These are phyloP conservation scores for Daldinia loculata DNA, from an alignment of 495 filamentous ascomycete genomes.

Conservation along the genomic window DNA sequence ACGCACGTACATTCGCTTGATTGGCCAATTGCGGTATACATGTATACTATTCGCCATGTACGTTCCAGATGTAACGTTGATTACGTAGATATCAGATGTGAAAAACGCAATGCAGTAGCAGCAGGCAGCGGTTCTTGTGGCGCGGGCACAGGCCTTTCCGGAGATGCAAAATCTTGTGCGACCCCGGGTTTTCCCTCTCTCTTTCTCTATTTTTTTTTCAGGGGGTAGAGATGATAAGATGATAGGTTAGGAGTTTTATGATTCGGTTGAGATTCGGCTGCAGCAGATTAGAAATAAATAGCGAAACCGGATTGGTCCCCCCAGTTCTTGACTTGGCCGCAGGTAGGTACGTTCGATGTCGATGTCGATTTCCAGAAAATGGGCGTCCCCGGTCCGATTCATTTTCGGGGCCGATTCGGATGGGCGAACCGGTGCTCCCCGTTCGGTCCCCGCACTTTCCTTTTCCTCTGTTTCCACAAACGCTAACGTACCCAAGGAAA, in stretches of 20 bases:
- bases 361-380: slow-evolving; percentile 20
- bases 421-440: slow-evolving; percentile 35
- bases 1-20: slow-evolving; percentile 3
- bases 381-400: slow-evolving; percentile 38
- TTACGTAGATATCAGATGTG: slow-evolving; percentile 1
- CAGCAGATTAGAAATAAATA: background rate
- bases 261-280: background rate
- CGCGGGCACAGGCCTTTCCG: slow-evolving; percentile 3
- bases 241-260: background rate
- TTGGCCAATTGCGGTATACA: background rate
- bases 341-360: background rate
- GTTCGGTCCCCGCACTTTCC: background rate
- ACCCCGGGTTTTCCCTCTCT: slow-evolving; percentile 1
- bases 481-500: background rate
- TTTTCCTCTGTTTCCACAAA: background rate
- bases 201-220: background rate
- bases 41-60: background rate
- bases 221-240: background rate
- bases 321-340: background rate
- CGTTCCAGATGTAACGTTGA: slow-evolving; percentile 34
- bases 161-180: slow-evolving; percentile 30
- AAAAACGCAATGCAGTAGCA: background rate
- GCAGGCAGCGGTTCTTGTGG: background rate
- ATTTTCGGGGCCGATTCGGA: slow-evolving; percentile 40
- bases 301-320: background rate